A percentile compares a stretch with the other conserved stretches of the same genome.
Conservation (phyloP, 75 land plant genomes). For the Larix kaempferi region DNA sequence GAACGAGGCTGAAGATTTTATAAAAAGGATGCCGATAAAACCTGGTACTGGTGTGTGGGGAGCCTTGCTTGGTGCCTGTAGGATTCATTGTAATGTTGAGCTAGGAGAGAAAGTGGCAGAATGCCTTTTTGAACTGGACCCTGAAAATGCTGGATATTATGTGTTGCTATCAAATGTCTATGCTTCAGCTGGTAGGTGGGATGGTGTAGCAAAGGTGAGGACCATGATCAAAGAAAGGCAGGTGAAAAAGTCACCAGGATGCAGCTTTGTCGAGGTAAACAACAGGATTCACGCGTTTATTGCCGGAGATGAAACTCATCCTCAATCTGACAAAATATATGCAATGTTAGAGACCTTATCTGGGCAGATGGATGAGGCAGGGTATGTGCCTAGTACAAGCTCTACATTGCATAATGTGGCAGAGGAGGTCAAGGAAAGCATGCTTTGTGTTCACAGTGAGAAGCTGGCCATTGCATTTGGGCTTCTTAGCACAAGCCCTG, state of each 20-base stretch:
- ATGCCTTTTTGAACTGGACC: slow-evolving; percentile 26
- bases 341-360: too few species aligned
- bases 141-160: slow-evolving; percentile 36
- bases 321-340: too few species aligned
- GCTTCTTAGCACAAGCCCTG: too few species aligned
- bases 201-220: slow-evolving; percentile 26
- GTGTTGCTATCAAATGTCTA: slow-evolving; percentile 48
- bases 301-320: too few species aligned
- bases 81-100: slow-evolving; percentile 28
- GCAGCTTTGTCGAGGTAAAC: too few species aligned
- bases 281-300: too few species aligned
- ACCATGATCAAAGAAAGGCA: slow-evolving; percentile 21
- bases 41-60: slow-evolving; percentile 43
- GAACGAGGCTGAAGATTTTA: slow-evolving; percentile 50
- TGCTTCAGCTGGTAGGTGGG: slow-evolving; percentile 43
- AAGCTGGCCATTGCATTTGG: too few species aligned
- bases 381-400: too few species aligned
- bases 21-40: slow-evolving; percentile 36
- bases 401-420: too few species aligned
- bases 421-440: too few species aligned
- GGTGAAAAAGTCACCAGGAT: slow-evolving; percentile 17
- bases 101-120: slow-evolving; percentile 31
- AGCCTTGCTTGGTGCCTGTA: slow-evolving; percentile 56
- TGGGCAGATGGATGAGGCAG: too few species aligned
- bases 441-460: too few species aligned